phyloP scores from a whole-genome alignment of 805 yeast genomes.

The Metschnikowia continentalis region DNA sequence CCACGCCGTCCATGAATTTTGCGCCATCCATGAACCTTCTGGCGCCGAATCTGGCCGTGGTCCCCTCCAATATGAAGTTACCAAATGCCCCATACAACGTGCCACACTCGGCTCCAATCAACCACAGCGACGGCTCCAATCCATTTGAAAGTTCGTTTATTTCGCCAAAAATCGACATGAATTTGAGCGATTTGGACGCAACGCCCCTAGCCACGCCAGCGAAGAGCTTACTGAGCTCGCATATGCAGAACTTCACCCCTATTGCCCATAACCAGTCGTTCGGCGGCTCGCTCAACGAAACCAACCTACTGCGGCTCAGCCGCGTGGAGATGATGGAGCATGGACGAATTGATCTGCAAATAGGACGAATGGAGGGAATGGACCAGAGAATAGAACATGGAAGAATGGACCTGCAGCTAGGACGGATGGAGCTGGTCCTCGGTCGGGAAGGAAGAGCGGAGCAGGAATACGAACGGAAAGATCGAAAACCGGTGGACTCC shows the following conservation, averaged over 20 bases:
- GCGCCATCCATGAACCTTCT: background rate
- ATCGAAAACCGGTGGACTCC: conserved; percentile 27
- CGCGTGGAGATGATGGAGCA: background rate
- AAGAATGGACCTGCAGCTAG: background rate
- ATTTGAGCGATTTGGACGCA: conserved; percentile 12
- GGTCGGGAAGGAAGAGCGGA: background rate
- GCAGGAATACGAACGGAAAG: conserved; percentile 9
- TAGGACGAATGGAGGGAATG: background rate
- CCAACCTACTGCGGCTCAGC: background rate
- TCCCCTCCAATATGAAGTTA: background rate
- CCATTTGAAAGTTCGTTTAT: conserved; percentile 13
- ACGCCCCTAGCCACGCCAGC: conserved; percentile 18
- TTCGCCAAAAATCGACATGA: conserved; percentile 10
- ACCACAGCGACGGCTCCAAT: conserved; percentile 2
- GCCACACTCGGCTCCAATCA: background rate
- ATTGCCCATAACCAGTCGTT: conserved; percentile 12
- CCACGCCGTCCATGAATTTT: background rate
- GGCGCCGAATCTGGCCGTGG: background rate
- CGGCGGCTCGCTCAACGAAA: conserved; percentile 14
- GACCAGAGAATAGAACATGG: too few relatives aligned
- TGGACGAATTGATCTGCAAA: background rate
- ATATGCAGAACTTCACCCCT: conserved; percentile 15
- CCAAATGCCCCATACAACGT: background rate
- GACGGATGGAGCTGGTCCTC: background rate
- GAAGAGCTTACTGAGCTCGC: background rate